Evolutionary conservation across 352 stramenopile species (phyloP), one percentile per base, ranked within the genome.

Genomic region (Phytophthora lateralis): DNA sequence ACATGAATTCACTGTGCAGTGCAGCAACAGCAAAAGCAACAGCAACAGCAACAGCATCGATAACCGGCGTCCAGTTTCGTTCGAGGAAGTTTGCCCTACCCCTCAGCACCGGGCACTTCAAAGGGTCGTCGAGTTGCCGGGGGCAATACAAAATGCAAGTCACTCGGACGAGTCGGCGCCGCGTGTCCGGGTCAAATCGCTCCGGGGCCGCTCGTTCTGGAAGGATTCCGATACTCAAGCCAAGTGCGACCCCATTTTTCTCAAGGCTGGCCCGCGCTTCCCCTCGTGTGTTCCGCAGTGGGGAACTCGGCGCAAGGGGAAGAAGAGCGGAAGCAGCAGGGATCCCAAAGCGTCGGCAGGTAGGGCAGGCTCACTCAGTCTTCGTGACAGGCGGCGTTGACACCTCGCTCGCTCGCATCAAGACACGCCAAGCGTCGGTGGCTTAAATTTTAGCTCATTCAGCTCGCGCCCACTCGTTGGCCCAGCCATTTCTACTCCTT

Each of bases 261-360:
- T 60, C 62, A 45, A 26, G n/a, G 41, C 10, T 30, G n/a, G 26
- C 58, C 26, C 15, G 11, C 24, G 26, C 30, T 46, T 18, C 55
- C 14, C 42, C 17, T 4, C n/a, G 27, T 47, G 52, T 55, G 62
- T 61, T 65, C 62, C 60, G 38, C 61, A 76, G 68, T 73, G 68
- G 49, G 58, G 63, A 71, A 76, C 66, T 55, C 48, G 54, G 21
- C 42, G 38, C 34, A 60, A 27, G 32, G 29, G 38, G 63, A 66
- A 66, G 50, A 60, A 73, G 61, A 63, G 61, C 51, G 55, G 61
- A 68, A 68, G 60, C 37, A 53, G 46, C n/a, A 43, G n/a, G n/a
- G n/a, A n/a, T n/a, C n/a, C n/a, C n/a, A n/a, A n/a, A n/a, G n/a
- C n/a, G n/a, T n/a, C n/a, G n/a, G n/a, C n/a, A n/a, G n/a, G n/a